Conservation (phyloP, 2,329 filamentous ascomycete genomes). For the Fonsecaea erecta region DNA sequence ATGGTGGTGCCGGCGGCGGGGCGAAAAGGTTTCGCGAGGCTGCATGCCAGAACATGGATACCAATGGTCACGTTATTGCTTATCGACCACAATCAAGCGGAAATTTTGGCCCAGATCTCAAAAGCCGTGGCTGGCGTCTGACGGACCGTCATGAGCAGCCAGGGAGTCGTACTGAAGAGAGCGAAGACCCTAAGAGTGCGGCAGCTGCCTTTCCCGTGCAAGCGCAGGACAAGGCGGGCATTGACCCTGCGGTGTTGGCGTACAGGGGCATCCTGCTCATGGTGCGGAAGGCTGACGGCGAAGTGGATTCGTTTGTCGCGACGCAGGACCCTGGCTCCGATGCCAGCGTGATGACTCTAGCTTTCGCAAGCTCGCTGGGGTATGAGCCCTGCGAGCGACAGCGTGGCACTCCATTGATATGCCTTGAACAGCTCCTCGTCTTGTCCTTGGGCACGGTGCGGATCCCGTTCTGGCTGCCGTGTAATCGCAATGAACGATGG, state of each 20-base stretch:
- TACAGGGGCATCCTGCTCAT: background rate
- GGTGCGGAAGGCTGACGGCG: background rate
- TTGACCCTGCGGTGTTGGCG: background rate
- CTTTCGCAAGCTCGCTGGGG: background rate
- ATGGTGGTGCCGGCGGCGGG: background rate
- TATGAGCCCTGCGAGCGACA: no score
- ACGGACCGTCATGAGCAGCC: background rate
- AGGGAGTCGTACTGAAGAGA: background rate
- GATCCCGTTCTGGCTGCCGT: conserved; percentile 1
- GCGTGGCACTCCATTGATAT: background rate
- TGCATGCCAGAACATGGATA: background rate
- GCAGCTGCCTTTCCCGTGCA: background rate
- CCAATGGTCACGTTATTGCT: background rate
- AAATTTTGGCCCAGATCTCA: background rate
- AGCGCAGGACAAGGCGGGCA: background rate
- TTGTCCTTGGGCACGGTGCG: background rate
- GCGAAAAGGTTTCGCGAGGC: background rate
- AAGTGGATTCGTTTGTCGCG: background rate
- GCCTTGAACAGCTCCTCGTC: background rate
- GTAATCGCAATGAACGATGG: background rate
- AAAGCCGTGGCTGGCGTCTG: background rate
- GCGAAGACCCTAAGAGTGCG: background rate
- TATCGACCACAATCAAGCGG: background rate
- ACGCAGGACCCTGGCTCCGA: conserved; percentile 3
- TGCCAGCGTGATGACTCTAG: background rate